Evolutionary conservation across 2,329 filamentous ascomycete species (phyloP).

Genomic region (Apiospora malaysiana): DNA sequence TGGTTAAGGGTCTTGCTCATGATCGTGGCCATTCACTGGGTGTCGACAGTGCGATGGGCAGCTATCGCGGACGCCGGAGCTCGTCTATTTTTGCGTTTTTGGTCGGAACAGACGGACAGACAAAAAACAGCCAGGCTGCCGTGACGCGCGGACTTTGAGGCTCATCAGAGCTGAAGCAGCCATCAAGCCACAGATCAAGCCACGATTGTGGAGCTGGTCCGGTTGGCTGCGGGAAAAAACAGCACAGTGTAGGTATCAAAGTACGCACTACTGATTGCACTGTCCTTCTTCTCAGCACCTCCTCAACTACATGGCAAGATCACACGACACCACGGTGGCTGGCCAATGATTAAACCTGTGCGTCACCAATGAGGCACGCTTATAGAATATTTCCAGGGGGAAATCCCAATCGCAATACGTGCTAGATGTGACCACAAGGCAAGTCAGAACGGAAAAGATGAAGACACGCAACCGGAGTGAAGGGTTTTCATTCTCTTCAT

Average conservation of each 20-base stretch:
- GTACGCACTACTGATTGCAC: too few relatives aligned
- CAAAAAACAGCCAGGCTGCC: background rate
- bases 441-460: background rate
- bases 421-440: background rate
- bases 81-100: slow-evolving; percentile 2
- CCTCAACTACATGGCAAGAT: background rate
- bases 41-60: background rate
- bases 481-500: background rate
- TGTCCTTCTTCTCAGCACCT: background rate
- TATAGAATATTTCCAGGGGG: too few relatives aligned
- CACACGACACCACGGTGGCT: background rate
- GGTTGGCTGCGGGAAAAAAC: background rate
- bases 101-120: slow-evolving; percentile 12
- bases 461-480: background rate
- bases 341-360: background rate
- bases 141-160: slow-evolving; percentile 4
- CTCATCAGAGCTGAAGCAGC: background rate
- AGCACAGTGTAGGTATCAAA: background rate
- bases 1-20: slow-evolving; percentile 33
- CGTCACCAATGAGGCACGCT: background rate
- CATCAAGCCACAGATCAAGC: background rate
- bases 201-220: background rate
- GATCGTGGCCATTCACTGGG: too few relatives aligned
- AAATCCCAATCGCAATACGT: background rate
- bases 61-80: slow-evolving; percentile 13